phyloP scores from a whole-genome alignment of 306 rosid species.

The Rubus parviflorus region DNA sequence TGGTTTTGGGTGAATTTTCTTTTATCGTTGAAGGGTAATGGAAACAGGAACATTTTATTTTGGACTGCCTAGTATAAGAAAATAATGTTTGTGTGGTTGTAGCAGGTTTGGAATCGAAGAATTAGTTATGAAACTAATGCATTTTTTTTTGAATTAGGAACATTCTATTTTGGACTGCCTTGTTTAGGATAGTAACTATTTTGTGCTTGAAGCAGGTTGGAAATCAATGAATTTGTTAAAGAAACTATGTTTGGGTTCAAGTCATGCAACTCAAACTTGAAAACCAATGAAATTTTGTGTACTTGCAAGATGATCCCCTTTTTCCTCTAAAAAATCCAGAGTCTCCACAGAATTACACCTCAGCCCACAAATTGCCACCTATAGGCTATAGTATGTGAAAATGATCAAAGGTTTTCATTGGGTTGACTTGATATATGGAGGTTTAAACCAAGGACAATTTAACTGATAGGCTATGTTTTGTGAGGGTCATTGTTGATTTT shows the following conservation, averaged over 20 bases:
- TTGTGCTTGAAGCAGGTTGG: not conserved
- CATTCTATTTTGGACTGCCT: not conserved
- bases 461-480: too few species aligned
- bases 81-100: not conserved
- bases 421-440: too few species aligned
- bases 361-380: not conserved
- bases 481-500: too few species aligned
- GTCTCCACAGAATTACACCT: too few species aligned
- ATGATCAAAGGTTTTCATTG: not conserved
- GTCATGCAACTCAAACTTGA: not conserved
- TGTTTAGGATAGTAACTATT: not conserved
- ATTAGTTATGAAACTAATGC: not conserved
- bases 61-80: not conserved
- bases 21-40: not conserved
- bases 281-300: too few species aligned
- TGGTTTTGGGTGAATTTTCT: not conserved
- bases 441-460: not conserved
- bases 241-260: not conserved
- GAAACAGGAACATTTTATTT: not conserved
- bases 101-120: not conserved
- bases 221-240: not conserved
- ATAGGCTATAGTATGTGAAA: not conserved
- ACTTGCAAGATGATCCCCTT: too few species aligned
- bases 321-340: too few species aligned
- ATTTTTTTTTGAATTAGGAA: not conserved